Evolutionary conservation across 306 rosid species (phyloP).

Genomic region (Ormosia emarginata): DNA sequence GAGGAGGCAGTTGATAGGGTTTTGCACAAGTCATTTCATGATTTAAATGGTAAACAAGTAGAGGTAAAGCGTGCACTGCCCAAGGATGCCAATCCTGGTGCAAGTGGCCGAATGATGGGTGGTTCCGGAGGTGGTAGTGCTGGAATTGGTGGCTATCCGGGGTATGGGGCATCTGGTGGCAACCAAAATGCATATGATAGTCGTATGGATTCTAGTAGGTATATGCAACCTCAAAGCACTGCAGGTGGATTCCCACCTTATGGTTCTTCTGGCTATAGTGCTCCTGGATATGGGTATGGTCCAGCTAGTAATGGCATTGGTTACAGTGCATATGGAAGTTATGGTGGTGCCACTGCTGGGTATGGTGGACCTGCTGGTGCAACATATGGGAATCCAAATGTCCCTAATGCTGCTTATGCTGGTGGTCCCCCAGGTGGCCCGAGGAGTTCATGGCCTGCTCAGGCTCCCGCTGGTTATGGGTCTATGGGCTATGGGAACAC

Average conservation of each 20-base stretch:
- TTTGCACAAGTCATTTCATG: slow-evolving; percentile 92
- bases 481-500: slow-evolving; percentile 92
- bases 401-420: slow-evolving; percentile 76
- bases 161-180: slow-evolving; percentile 89
- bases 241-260: slow-evolving; percentile 89
- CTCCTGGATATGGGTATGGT: slow-evolving; percentile 91
- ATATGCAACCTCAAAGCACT: slow-evolving; percentile 77
- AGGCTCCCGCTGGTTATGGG: slow-evolving; percentile 85
- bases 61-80: slow-evolving; percentile 99
- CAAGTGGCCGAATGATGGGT: slow-evolving; percentile 77
- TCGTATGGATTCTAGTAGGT: slow-evolving; percentile 88
- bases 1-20: slow-evolving; percentile 99
- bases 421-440: slow-evolving; percentile 87
- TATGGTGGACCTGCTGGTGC: slow-evolving; percentile 87
- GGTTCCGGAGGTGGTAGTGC: slow-evolving; percentile 59
- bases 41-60: slow-evolving; percentile 94
- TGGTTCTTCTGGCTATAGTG: slow-evolving; percentile 75
- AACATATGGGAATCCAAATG: slow-evolving; percentile 86
- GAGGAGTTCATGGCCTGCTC: slow-evolving; percentile 88
- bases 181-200: slow-evolving; percentile 81
- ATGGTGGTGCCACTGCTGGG: slow-evolving; percentile 73
- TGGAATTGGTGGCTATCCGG: slow-evolving; percentile 71
- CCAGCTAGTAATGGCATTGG: slow-evolving; percentile 84
- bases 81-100: slow-evolving; percentile 94
- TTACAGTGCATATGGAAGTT: slow-evolving; percentile 82